Base-by-base conservation (phyloP, 1,284 basidiomycete species). In the Pascua sp. region DNA sequence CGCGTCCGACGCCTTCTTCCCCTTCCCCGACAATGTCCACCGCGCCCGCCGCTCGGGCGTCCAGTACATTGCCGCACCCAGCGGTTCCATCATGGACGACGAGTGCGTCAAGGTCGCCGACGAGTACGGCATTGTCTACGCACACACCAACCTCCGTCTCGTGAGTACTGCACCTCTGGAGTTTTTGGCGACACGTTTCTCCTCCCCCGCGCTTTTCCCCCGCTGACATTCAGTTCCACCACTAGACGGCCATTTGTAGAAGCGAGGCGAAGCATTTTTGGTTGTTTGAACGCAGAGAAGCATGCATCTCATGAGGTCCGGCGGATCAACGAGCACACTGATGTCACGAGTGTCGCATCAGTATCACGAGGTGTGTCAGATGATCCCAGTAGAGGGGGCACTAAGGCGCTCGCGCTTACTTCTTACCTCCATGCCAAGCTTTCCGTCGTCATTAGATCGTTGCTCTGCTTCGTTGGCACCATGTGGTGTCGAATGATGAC, bases 1-100 rank as follows among this genome's bases (percentile, higher is more conserved):
- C 76, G 91, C 91, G 41, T 92, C 89, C 64, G 96, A 98, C 70
- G 95, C 95, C 57, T 98, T 98, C 84, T 98, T 98, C 90, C 95
- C 95, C 42, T 98, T 98, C 86, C 86, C 93, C 9, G 96, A 98
- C 78, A 99, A 98, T 71, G 95, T 99, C 44, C 89, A 97, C 77
- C 83, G 95, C 56, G 91, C 91, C 51, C 84, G 86, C 75, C 88
- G 90, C 81, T 93, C 90, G 62, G 95, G 95, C 1, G 92, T 91
- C 50, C 85, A 81, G 71, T 98, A 95, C 78, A 83, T 99, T 56
- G 93, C 91, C 37, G 96, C 96, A 5, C 93, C 95, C 1, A 88
- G 89, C 54, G 95, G 95, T 53, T 94, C 90, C 66, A 93, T 98
- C 58, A 98, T 98, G 95, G 95, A 99, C 72, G 85, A 79, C 50